Base-by-base conservation (phyloP, 192 early-diverging fungal genomes). In the Diversispora epigaea region DNA sequence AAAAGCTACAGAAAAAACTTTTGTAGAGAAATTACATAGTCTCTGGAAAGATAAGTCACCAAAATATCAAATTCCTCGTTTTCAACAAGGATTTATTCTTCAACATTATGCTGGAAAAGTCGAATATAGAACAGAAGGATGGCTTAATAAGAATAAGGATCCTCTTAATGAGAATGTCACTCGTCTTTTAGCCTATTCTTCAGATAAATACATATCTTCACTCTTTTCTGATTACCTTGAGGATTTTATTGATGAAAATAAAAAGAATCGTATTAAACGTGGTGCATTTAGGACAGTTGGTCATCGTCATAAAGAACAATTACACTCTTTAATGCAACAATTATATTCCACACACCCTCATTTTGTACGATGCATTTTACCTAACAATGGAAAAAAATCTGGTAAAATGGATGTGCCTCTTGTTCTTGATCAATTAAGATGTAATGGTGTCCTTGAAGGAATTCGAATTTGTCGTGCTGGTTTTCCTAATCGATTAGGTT, bases 131-230 rank as follows among this genome's bases (percentile, higher is more conserved):
- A 92, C 91, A 4, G 76, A 84, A 10, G 95, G 94, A 44, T 99
- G 96, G 96, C 84, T 99, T 5, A 94, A 99, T 83, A 98, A 97
- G 86, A 99, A 99, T 88, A 98, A 97, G 81, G 97, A 99, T 78
- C 96, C 93, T 14, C 86, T 99, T 68, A 98, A 99, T 80, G 96
- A 97, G 78, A 93, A 93, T 80, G 85, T 98, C 43, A 96, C 96
- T 0, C 84, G 90, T 39, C 81, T 97, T 46, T 78, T 99, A 40
- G 95, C 94, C 44, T 85, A 87, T 45, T 97, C 95, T 32, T 82
- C 86, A 11, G 91, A 96, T 76, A 85, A 86, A 60, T 95, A 91
- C 77, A 80, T 99, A 46, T 89, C 90, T 14, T 80, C 79, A 17
- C 84, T 99, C 12, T 99, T 97, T 82, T 75, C 88, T 15, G 96